Percentiles rank a stretch among this genome's conserved stretches.
Conservation (phyloP, 2,329 filamentous ascomycete genomes). For the Fusarium camptoceras region DNA sequence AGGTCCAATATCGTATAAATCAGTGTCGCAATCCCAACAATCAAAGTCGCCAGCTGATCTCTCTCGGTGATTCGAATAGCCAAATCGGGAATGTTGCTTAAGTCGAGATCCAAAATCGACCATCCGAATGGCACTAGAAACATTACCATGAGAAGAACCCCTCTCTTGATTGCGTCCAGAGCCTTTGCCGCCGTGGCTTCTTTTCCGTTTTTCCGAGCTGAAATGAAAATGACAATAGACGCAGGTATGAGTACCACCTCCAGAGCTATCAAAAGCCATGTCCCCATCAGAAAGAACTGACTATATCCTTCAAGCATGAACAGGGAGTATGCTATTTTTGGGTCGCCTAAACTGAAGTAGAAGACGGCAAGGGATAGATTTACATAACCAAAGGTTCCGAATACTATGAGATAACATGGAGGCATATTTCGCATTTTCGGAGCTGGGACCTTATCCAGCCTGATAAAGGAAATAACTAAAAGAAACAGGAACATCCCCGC, state of each 20-base stretch:
- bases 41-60: slow-evolving; percentile 18
- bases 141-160: not conserved
- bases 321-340: not conserved
- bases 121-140: not conserved
- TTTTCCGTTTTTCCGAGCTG: not conserved
- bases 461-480: not conserved
- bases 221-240: rapidly evolving
- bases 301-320: not conserved
- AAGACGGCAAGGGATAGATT: not conserved
- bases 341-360: slow-evolving; percentile 6
- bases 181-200: not conserved
- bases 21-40: slow-evolving; percentile 11
- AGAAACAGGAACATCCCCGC: not conserved
- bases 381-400: not conserved
- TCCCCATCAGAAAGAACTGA: not conserved
- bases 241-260: rapidly evolving
- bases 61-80: not conserved
- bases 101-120: rapidly evolving
- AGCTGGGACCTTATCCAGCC: rapidly evolving
- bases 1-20: slow-evolving; percentile 2
- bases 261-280: rapidly evolving
- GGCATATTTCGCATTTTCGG: not conserved
- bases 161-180: rapidly evolving
- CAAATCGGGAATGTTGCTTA: not conserved
- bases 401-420: not conserved